phyloP scores from a whole-genome alignment of 768 basidiomycete species.

The Pulveroboletus sp. region DNA sequence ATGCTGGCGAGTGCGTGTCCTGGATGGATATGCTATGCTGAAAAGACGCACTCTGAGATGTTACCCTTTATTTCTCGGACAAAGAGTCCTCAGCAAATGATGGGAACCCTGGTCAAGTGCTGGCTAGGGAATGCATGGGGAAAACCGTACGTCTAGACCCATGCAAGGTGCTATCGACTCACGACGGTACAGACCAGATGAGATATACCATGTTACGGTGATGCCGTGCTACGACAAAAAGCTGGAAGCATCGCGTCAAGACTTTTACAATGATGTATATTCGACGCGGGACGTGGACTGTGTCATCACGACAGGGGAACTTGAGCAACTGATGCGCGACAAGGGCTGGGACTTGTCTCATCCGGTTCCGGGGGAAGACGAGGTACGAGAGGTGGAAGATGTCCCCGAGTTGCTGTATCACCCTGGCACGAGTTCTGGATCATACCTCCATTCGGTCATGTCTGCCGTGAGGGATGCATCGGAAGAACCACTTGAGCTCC shows the following conservation, averaged over 20 bases:
- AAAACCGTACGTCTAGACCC: constrained; percentile 52
- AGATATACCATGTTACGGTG: constrained; percentile 94
- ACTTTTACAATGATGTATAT: constrained; percentile 84
- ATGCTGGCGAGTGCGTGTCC: constrained; percentile 97
- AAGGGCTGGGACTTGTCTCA: constrained; percentile 73
- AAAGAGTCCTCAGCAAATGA: constrained; percentile 92
- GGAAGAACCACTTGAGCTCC: constrained; percentile 45
- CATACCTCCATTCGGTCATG: constrained; percentile 84
- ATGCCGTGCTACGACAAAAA: constrained; percentile 99
- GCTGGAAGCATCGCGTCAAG: constrained; percentile 91
- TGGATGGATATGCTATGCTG: constrained; percentile 99
- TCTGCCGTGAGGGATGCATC: constrained; percentile 45
- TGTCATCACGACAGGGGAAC: constrained; percentile 94
- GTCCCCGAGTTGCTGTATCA: constrained; percentile 78
- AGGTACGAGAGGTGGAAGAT: constrained; percentile 9
- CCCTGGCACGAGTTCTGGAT: constrained; percentile 87
- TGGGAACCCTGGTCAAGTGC: constrained; percentile 90
- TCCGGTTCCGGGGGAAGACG: constrained; percentile 53
- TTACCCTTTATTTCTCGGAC: constrained; percentile 84
- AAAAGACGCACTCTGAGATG: constrained; percentile 95
- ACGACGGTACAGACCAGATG: constrained; percentile 57
- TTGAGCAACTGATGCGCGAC: constrained; percentile 81
- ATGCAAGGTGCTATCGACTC: neutral
- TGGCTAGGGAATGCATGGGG: constrained; percentile 74
- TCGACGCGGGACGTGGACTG: constrained; percentile 93